Percentiles rank a stretch among this genome's conserved stretches.
Conservation (phyloP, 352 stramenopile genomes). For the Pythium diclinum region DNA sequence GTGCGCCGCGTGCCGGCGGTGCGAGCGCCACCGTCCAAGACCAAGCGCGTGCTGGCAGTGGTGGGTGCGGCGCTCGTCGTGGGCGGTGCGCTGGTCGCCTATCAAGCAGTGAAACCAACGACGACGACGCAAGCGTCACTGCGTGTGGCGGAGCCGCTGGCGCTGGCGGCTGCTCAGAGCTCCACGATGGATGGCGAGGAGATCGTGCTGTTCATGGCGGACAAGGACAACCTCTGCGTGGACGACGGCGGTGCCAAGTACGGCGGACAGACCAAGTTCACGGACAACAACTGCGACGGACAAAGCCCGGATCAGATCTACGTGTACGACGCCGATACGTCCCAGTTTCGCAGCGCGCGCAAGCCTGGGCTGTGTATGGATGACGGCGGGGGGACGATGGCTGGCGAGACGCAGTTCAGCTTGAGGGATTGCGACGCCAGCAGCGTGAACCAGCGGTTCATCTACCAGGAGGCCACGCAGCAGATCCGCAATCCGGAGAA, state of each 20-base stretch:
- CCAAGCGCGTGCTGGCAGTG: slow-evolving; percentile 8
- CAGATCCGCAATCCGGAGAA: slow-evolving; percentile 2
- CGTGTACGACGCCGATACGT: not conserved
- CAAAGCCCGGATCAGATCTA: slow-evolving; percentile 36
- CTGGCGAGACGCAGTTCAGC: slow-evolving; percentile 19
- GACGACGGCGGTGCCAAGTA: slow-evolving; percentile 31
- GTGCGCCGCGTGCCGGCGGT: slow-evolving; percentile 8
- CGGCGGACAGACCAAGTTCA: slow-evolving; percentile 24
- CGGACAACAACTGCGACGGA: slow-evolving; percentile 11
- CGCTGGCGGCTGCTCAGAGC: slow-evolving; percentile 1
- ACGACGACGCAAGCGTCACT: not conserved
- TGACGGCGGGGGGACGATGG: slow-evolving; percentile 25
- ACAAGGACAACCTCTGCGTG: slow-evolving; percentile 2
- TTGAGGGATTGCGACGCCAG: slow-evolving; percentile 18
- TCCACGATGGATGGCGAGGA: not conserved
- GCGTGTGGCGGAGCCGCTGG: not conserved
- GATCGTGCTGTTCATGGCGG: not conserved
- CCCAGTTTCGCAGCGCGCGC: not conserved
- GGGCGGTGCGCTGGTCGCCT: slow-evolving; percentile 3
- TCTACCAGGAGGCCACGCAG: slow-evolving; percentile 6
- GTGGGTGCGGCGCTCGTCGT: slow-evolving; percentile 12
- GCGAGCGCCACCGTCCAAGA: too few species aligned
- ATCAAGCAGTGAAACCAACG: not conserved
- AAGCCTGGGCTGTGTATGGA: slow-evolving; percentile 13
- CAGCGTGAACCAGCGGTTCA: slow-evolving; percentile 30